phyloP scores from a whole-genome alignment of 176 grass and related monocot species.

The Calamus simplicifolius region DNA sequence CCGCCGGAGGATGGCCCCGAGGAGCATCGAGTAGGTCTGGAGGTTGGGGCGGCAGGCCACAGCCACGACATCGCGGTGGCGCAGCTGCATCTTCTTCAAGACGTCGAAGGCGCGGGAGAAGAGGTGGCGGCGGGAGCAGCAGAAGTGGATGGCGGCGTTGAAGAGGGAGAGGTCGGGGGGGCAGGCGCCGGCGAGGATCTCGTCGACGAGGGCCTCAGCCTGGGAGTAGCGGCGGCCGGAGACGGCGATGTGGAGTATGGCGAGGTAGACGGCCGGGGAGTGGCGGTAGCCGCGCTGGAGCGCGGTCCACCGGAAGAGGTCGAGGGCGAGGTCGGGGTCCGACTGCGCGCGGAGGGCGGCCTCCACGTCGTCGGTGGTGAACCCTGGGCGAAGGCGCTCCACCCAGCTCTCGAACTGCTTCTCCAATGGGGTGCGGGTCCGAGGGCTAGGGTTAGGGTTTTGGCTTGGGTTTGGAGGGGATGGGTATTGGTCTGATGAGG shows the following conservation, averaged over 20 bases:
- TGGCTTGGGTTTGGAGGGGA: background rate
- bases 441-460: constrained; percentile 5
- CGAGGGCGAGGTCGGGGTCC: constrained; percentile 69
- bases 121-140: constrained; percentile 61
- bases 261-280: constrained; percentile 45
- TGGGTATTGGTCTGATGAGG: constrained; percentile 2
- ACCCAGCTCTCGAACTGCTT: constrained; percentile 86
- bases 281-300: constrained; percentile 76
- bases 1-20: constrained; percentile 47
- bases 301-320: constrained; percentile 83
- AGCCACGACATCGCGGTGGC: constrained; percentile 12
- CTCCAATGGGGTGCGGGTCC: constrained; percentile 47
- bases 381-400: constrained; percentile 60
- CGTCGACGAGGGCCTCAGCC: constrained; percentile 57
- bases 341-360: constrained; percentile 42
- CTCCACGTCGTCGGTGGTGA: constrained; percentile 51
- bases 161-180: constrained; percentile 49
- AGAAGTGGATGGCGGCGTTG: constrained; percentile 78
- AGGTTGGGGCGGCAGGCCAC: constrained; percentile 41
- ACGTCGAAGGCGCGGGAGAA: constrained; percentile 82
- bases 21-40: constrained; percentile 79
- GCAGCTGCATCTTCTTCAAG: constrained; percentile 74
- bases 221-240: constrained; percentile 40
- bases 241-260: constrained; percentile 50
- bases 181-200: constrained; percentile 75